Evolutionary conservation across 805 yeast species (phyloP).

Genomic region (Candida sithepensis): DNA sequence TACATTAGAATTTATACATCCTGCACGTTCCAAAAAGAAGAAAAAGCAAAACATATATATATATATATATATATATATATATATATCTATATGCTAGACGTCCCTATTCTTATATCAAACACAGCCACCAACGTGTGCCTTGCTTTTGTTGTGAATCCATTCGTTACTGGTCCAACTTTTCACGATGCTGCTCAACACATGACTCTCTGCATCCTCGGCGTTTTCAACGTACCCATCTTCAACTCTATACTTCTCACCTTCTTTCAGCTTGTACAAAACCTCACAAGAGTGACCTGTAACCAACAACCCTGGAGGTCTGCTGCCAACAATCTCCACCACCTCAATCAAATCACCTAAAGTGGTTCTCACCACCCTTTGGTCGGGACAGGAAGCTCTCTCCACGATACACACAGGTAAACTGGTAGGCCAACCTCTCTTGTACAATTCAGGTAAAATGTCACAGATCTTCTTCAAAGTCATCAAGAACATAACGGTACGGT

Average conservation of each 20-base stretch:
- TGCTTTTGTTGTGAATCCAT: no score
- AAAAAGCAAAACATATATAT: no score
- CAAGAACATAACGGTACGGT: slow-evolving; percentile 80
- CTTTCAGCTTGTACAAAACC: slow-evolving; percentile 20
- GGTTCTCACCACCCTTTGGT: slow-evolving; percentile 82
- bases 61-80: no score
- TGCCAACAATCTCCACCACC: slow-evolving; percentile 73
- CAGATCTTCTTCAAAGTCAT: slow-evolving; percentile 84
- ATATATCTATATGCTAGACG: no score
- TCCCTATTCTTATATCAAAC: no score
- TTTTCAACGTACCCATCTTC: slow-evolving; percentile 23
- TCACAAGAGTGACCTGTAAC: slow-evolving; percentile 77
- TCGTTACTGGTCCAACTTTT: slow-evolving; percentile 2
- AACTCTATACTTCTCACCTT: slow-evolving; percentile 19
- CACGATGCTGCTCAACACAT: slow-evolving; percentile 1
- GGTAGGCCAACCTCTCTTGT: slow-evolving; percentile 59
- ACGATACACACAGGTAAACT: slow-evolving; percentile 78
- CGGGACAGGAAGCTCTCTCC: slow-evolving; percentile 91
- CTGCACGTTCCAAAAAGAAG: no score
- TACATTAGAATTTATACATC: no score
- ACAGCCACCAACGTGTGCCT: no score
- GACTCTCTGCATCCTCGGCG: background rate
- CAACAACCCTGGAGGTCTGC: slow-evolving; percentile 89
- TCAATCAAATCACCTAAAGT: slow-evolving; percentile 60
- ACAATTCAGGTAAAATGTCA: slow-evolving; percentile 47